Base-by-base conservation (phyloP, 169 alveolate genomes). In the Plasmodium fragile region DNA sequence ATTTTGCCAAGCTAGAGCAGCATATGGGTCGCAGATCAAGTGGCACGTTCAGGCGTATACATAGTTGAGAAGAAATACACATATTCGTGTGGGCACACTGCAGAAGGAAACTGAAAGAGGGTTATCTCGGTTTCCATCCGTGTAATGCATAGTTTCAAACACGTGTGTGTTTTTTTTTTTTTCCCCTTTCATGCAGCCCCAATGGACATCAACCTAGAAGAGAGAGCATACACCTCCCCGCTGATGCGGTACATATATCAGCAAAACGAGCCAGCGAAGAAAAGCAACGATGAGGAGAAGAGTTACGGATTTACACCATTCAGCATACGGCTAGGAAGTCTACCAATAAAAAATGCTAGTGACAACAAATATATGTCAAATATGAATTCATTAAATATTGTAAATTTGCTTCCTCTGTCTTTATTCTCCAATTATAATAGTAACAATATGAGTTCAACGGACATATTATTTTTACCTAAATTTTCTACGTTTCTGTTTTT, bases 221-320 rank as follows among this genome's bases (percentile, higher is more conserved):
- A 87, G 36, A 41, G 93, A 43, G 82, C 93, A 36, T 87, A 87
- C 71, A 87, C 93, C 0, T 87, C 93, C 59, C 93, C 93, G n/a
- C 72, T 87, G 69, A 25, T 87, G 32, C 89, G 89, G 34, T 87
- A 87, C 34, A 87, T 87, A 87, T 87, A 87, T 71, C 70, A 59
- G 25, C 25, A 87, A 16, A 65, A 36, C 30, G 36, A 87, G 1
- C 70, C 69, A 22, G 28, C 45, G 49, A 78, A 41, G 69, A 87
- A 65, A 59, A 78, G 70, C n/a, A 18, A n/a, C 39, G 49, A 34
- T 18, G 89, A 78, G 49, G 41, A 6, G 16, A 87, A 77, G n/a
- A 78, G 39, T 7, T 59, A 28, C 30, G 82, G 82, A 5, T 87
- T 78, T 32, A 77, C 81, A 22, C 93, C 93, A 7, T 87, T 77